These are phyloP conservation scores for Lactarius akahatsu DNA, from an alignment of 768 basidiomycete species.

Conservation along the genomic window DNA sequence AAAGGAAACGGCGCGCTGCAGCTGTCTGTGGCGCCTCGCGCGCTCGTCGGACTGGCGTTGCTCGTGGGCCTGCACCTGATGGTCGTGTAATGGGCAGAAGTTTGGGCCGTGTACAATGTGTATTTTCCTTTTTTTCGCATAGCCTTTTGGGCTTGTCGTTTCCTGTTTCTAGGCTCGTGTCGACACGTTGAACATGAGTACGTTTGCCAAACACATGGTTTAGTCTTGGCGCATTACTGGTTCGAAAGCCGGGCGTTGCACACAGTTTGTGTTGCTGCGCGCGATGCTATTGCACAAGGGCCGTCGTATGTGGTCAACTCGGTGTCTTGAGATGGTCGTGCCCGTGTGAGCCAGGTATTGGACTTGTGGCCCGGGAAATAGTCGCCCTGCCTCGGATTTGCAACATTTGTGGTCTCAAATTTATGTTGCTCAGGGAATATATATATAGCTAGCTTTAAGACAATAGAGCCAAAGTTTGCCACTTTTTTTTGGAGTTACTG, in stretches of 20 bases:
- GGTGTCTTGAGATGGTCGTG: too few species aligned
- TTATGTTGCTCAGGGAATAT: too few species aligned
- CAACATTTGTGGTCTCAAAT: too few species aligned
- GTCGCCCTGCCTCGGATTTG: too few species aligned
- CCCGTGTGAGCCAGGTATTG: not conserved
- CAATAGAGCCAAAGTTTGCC: too few species aligned
- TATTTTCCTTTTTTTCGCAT: not conserved
- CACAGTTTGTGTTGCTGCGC: not conserved
- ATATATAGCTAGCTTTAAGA: too few species aligned
- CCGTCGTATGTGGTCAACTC: too few species aligned
- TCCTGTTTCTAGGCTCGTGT: not conserved
- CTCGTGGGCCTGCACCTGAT: constrained; percentile 6
- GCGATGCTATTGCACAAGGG: too few species aligned
- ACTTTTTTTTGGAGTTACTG: too few species aligned
- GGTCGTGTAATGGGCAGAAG: not conserved
- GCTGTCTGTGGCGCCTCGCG: not conserved
- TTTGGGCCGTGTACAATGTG: not conserved
- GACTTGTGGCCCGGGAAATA: too few species aligned
- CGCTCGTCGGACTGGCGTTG: not conserved
- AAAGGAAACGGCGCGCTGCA: not conserved
- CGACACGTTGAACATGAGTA: not conserved
- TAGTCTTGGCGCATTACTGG: not conserved
- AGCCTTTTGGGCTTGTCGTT: not conserved
- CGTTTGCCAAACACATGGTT: not conserved
- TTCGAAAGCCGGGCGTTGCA: not conserved